Base-by-base conservation (phyloP, 495 filamentous ascomycete genomes). In the Evansstolkia leycettana region DNA sequence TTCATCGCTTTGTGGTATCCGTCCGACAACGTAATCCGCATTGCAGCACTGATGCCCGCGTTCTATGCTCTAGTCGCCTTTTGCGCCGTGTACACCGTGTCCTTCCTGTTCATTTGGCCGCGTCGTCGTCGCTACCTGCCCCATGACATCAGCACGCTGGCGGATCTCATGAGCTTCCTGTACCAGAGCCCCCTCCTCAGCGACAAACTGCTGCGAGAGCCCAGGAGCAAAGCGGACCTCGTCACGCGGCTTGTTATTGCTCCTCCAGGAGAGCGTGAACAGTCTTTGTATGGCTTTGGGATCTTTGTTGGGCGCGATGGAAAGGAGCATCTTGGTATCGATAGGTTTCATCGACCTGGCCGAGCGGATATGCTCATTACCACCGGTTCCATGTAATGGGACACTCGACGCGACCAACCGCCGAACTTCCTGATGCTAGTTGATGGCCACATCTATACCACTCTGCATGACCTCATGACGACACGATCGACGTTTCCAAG, bases 1-100 rank as follows among this genome's bases (percentile, higher is more conserved):
- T 92, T 94, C 60, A 78, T 87, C 58, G 79, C 85, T 0, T 70
- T 90, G 35, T 86, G 74, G 39, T 69, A 72, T 28, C 57, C 65
- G 7, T 40, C 58, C 8, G 40, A 54, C 6, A 52, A 70, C 24
- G 50, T 62, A 7, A 69, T 84, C 30, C 75, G 75, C 37, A 80
- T 92, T 49, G 73, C 72, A 28, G 72, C 84, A 6, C 70, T 79
- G 28, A 63, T 82, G 43, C 67, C 82, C 0, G 78, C 71, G 15
- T 88, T 72, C 50, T 73, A 78, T 42, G 65, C 73, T 1, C 61
- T 82, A 8, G 70, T 75, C 42, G 68, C 74, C 34, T 73, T 90
- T 42, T 70, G 85, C 28, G 61, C 64, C 0, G 42, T 93, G 10
- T 74, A 87, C 38, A 67, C 75, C 13, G 53, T 88, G 14, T 78